Evolutionary conservation across 2,329 filamentous ascomycete species (phyloP).

Genomic region (Epichloe elymi): DNA sequence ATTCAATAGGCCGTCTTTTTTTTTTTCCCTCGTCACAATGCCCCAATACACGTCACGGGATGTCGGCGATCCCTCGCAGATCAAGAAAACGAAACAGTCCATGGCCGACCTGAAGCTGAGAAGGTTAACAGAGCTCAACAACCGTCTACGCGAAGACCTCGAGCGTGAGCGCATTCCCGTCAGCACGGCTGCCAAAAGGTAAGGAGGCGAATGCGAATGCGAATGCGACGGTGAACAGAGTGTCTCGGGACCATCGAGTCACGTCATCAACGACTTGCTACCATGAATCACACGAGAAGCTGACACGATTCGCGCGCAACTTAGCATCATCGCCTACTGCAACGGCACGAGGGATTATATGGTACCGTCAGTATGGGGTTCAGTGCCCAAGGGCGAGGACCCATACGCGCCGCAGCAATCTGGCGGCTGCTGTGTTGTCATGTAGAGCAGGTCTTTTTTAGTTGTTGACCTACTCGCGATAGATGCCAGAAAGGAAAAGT

Average conservation of each 20-base stretch:
- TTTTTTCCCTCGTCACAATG: constrained; percentile 30
- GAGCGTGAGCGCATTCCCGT: constrained; percentile 92
- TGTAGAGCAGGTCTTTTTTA: constrained; percentile 41
- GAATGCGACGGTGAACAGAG: not conserved
- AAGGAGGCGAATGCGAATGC: constrained; percentile 19
- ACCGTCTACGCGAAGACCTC: constrained; percentile 86
- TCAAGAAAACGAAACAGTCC: constrained; percentile 93
- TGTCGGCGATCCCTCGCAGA: constrained; percentile 53
- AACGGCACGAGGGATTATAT: constrained; percentile 98
- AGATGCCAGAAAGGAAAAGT: constrained; percentile 4
- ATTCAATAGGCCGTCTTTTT: not conserved
- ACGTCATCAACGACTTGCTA: not conserved
- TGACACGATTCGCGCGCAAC: not conserved
- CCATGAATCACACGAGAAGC: not conserved
- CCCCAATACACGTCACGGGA: constrained; percentile 55
- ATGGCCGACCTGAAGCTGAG: constrained; percentile 98
- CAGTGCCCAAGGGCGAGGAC: constrained; percentile 88
- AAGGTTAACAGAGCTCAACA: constrained; percentile 92
- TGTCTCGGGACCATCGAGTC: not conserved
- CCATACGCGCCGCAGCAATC: constrained; percentile 95
- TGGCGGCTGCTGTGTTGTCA: constrained; percentile 86
- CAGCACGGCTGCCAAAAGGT: constrained; percentile 84
- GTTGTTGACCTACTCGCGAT: constrained; percentile 1
- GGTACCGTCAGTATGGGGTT: constrained; percentile 94
- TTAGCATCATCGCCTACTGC: constrained; percentile 92